Conservation (phyloP, 176 grass and related monocot genomes). For the Dactylis glomerata region DNA sequence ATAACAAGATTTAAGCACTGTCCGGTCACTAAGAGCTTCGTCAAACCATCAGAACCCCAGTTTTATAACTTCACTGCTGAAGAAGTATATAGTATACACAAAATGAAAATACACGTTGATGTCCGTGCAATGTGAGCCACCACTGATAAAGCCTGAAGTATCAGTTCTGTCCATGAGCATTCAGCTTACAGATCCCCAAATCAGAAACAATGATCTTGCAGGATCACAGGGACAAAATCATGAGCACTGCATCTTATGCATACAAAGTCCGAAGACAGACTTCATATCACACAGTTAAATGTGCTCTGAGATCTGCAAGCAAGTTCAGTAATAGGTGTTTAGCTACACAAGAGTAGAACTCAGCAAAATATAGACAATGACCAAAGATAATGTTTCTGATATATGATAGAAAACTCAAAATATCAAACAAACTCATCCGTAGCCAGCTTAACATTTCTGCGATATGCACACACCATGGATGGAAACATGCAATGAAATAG, state of each 20-base stretch:
- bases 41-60: slow-evolving; percentile 25
- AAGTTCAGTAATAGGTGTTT: not conserved
- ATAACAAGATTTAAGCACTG: not conserved
- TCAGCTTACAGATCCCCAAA: slow-evolving; percentile 20
- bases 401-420: not conserved
- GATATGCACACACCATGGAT: not conserved
- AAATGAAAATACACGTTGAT: slow-evolving; percentile 82
- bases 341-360: not conserved
- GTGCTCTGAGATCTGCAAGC: slow-evolving; percentile 30
- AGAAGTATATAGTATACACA: slow-evolving; percentile 57
- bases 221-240: slow-evolving; percentile 16
- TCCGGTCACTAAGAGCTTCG: slow-evolving; percentile 19
- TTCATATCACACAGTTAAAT: slow-evolving; percentile 1
- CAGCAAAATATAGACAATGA: not conserved
- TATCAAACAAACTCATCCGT: not conserved
- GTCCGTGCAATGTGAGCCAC: slow-evolving; percentile 45
- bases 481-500: not conserved
- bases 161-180: slow-evolving; percentile 80
- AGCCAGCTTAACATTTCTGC: not conserved
- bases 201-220: not conserved
- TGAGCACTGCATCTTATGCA: not conserved
- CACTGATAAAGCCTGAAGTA: slow-evolving; percentile 90
- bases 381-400: not conserved
- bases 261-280: not conserved
- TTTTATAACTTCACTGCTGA: slow-evolving; percentile 49